Evolutionary conservation across 495 filamentous ascomycete genomes (phyloP), one percentile per base, ranked within the genome.

Genomic region (Staphylotrichum longicolle): DNA sequence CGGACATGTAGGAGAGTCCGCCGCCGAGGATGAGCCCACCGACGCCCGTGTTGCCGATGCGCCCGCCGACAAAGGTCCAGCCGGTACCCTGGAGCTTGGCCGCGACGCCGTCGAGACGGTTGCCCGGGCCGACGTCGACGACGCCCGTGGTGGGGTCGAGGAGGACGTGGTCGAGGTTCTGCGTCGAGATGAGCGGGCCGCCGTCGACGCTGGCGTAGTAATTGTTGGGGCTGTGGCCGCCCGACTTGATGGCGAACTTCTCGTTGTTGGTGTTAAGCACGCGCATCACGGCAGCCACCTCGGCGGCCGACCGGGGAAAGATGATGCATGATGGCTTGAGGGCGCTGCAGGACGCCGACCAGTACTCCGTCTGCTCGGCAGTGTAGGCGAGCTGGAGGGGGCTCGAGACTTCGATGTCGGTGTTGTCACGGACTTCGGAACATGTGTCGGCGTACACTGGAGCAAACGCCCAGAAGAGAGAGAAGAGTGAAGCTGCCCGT

Each of bases 161-260:
- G 5, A 69, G 74, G 55, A 84, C 69, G 37, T 75, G 68, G 49
- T 82, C 75, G 8, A 85, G 62, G 0, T 60, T 68, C 51, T 66
- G 66, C 10, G 84, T 75, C 51, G 85, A 83, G 63, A 86, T 78
- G 3, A 82, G 76, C 5, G 84, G 70, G 3, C 83, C 83, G 35
- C 71, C 71, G n/a, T 77, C 63, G 52, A 85, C 79, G 64, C 82
- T 85, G n/a, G 81, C 70, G 30, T 77, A 81, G 39, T 81, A 80
- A 32, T 74, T 75, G 57, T 78, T 80, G 6, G 75, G 70, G 15
- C 75, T 74, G 68, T 86, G 83, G 45, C 80, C 80, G 12, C 81
- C 81, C 2, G 79, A 77, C 51, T 81, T 82, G 56, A 83, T 66
- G 4, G 81, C 72, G 62, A 82, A 83, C 7, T 62, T 64, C 66